phyloP scores from a whole-genome alignment of 768 basidiomycete species.

The Mycena crocata region DNA sequence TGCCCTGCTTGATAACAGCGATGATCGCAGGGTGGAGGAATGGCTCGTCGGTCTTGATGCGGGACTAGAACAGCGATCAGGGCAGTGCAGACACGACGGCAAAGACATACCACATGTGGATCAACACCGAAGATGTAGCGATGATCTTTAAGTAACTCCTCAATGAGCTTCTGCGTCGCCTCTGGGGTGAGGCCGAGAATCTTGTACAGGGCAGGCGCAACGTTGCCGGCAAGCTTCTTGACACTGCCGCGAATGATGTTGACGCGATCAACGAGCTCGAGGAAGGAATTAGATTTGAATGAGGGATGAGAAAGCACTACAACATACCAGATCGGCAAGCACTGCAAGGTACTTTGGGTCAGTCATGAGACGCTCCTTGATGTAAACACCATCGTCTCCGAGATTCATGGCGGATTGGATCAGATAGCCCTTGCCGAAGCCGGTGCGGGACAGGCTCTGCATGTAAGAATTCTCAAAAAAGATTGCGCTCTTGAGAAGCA shows the following conservation, averaged over 20 bases:
- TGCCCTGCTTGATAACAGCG: not conserved
- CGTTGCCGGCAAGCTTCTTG: not conserved
- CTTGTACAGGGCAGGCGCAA: not conserved
- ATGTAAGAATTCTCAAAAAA: not conserved
- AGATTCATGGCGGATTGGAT: not conserved
- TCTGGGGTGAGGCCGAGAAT: not conserved
- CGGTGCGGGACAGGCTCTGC: constrained; percentile 5
- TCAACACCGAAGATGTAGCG: constrained; percentile 14
- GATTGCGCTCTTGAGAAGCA: not conserved
- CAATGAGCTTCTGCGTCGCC: not conserved
- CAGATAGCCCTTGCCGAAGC: not conserved
- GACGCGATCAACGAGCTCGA: constrained; percentile 7
- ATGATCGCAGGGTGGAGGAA: not conserved
- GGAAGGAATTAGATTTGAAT: not conserved
- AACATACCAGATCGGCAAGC: not conserved
- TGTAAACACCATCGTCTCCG: not conserved
- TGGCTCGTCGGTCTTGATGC: not conserved
- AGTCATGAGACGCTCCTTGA: not conserved
- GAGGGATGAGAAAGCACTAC: not conserved
- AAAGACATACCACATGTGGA: not conserved
- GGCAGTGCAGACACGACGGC: not conserved
- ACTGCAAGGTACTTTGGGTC: not conserved
- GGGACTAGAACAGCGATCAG: not conserved
- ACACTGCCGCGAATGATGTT: constrained; percentile 9
- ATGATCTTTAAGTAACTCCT: constrained; percentile 8